These are phyloP conservation scores for Saxophila tyrrhenica DNA, from an alignment of 495 filamentous ascomycete genomes.

Conservation along the genomic window DNA sequence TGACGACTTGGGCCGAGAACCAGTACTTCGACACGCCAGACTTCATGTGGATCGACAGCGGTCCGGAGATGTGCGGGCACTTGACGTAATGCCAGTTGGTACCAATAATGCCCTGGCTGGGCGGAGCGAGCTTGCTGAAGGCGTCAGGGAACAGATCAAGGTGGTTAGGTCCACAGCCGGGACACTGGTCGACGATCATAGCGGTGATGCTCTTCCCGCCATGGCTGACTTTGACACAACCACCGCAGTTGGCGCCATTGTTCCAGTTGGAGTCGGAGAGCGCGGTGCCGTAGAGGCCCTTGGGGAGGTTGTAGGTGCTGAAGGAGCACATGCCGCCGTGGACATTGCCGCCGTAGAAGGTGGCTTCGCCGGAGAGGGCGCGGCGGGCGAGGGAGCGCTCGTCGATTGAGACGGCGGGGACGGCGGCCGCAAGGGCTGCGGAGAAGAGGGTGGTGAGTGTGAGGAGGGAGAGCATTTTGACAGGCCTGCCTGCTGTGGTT, in stretches of 20 bases:
- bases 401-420: too few species aligned
- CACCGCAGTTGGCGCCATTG: slow-evolving; percentile 42
- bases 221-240: slow-evolving; percentile 45
- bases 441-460: too few species aligned
- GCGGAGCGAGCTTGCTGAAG: slow-evolving; percentile 38
- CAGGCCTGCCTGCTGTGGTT: too few species aligned
- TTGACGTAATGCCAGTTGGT: slow-evolving; percentile 41
- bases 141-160: slow-evolving; percentile 50
- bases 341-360: slow-evolving; percentile 49
- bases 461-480: too few species aligned
- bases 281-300: slow-evolving; percentile 43
- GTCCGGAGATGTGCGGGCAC: slow-evolving; percentile 42
- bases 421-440: too few species aligned
- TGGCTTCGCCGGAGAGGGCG: too few species aligned
- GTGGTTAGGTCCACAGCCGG: slow-evolving; percentile 43
- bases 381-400: too few species aligned
- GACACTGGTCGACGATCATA: slow-evolving; percentile 46
- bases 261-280: slow-evolving; percentile 42
- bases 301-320: slow-evolving; percentile 45
- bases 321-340: slow-evolving; percentile 47
- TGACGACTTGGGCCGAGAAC: slow-evolving; percentile 50
- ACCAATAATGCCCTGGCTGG: slow-evolving; percentile 41
- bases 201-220: slow-evolving; percentile 46
- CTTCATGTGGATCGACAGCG: slow-evolving; percentile 42
- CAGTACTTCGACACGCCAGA: slow-evolving; percentile 41